These are phyloP conservation scores for Pseudopediastrum boryanum DNA, from an alignment of 139 green algal genomes.

Conservation along the genomic window DNA sequence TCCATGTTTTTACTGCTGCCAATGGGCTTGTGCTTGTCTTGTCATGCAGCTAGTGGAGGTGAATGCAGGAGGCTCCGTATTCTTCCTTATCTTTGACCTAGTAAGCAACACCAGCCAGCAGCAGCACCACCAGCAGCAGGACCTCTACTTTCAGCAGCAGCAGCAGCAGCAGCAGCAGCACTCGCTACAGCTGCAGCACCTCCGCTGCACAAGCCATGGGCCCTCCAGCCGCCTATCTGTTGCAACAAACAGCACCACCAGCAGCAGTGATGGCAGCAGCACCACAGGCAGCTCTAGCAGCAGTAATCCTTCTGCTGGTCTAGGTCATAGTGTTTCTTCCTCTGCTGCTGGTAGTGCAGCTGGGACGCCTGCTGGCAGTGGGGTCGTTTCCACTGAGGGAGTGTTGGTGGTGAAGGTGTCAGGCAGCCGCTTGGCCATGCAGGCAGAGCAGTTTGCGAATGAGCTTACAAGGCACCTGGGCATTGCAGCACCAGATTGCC, in stretches of 20 bases:
- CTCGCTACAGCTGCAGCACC: neutral
- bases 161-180: conserved; percentile 3
- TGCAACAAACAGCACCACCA: conserved; percentile 2
- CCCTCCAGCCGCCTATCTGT: neutral
- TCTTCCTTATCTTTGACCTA: conserved; percentile 78
- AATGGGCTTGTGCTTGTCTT: neutral
- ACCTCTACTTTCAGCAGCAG: neutral
- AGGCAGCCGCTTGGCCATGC: conserved; percentile 56
- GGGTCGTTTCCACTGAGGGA: conserved; percentile 19
- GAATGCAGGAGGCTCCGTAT: conserved; percentile 77
- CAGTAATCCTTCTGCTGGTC: conserved; percentile 6
- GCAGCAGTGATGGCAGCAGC: neutral
- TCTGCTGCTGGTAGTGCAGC: neutral
- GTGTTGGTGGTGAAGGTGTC: conserved; percentile 77
- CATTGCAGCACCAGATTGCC: conserved; percentile 63
- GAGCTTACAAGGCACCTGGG: conserved; percentile 79
- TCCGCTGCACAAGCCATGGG: neutral
- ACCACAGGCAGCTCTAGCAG: neutral
- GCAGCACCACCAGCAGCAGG: neutral
- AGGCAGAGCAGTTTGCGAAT: conserved; percentile 84
- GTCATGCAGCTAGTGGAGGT: conserved; percentile 70
- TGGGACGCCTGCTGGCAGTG: neutral
- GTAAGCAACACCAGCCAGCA: neutral
- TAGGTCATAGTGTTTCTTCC: neutral
- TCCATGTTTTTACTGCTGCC: neutral